Percentiles rank a stretch among this genome's conserved stretches.
Conservation (phyloP, 2,329 filamentous ascomycete genomes). For the Lecanoromycetidae sp. region DNA sequence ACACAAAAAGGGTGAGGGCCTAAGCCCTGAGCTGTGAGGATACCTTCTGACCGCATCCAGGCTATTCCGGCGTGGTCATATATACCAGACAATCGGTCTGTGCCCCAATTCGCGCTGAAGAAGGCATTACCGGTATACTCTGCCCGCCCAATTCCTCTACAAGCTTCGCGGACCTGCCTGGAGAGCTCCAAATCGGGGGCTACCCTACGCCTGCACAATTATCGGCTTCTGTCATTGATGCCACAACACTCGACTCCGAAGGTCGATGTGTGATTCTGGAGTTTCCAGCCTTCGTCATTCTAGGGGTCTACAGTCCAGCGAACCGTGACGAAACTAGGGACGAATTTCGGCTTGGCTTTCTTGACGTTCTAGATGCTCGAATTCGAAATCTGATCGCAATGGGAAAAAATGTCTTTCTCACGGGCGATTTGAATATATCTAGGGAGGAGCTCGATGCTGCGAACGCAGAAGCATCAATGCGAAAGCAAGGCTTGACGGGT, state of each 20-base stretch:
- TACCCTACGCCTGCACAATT: constrained; percentile 66
- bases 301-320: constrained; percentile 87
- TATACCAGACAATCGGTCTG: constrained; percentile 85
- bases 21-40: not conserved
- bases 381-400: constrained; percentile 68
- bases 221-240: constrained; percentile 50
- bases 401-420: constrained; percentile 75
- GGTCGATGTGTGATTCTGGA: constrained; percentile 84
- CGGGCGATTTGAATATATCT: constrained; percentile 79
- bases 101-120: constrained; percentile 77
- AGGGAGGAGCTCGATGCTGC: constrained; percentile 62
- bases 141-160: constrained; percentile 58
- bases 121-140: constrained; percentile 78
- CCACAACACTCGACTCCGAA: constrained; percentile 69
- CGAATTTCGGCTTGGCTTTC: constrained; percentile 68
- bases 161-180: constrained; percentile 62
- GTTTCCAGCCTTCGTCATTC: constrained; percentile 85
- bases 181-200: constrained; percentile 69
- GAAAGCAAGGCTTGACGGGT: constrained; percentile 54
- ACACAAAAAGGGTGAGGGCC: constrained; percentile 67
- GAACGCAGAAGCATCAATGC: constrained; percentile 57
- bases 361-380: constrained; percentile 67
- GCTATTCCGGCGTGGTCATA: constrained; percentile 90
- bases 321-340: constrained; percentile 74
- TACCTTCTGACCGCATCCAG: constrained; percentile 35